Percentiles rank a stretch among this genome's conserved stretches.
phyloP scores from a whole-genome alignment of 2,329 filamentous ascomycete genomes.

The Pseudogymnoascus sp. region DNA sequence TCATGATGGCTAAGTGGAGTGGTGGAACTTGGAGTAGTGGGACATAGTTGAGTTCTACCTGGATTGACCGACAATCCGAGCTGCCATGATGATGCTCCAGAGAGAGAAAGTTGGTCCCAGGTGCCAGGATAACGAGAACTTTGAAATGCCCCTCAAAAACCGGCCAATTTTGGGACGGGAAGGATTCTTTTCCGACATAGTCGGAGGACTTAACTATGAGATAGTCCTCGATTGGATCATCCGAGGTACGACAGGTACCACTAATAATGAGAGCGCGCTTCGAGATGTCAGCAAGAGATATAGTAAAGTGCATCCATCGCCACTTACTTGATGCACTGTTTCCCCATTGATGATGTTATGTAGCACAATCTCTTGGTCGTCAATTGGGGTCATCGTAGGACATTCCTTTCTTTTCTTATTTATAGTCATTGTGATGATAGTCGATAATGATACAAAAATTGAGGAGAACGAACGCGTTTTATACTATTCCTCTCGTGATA shows the following conservation, averaged over 20 bases:
- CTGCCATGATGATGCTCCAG: conserved; percentile 58
- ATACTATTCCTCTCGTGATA: not conserved
- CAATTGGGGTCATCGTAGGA: not conserved
- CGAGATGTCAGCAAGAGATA: not conserved
- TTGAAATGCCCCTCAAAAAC: conserved; percentile 62
- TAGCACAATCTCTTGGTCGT: not conserved
- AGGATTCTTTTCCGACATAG: conserved; percentile 30
- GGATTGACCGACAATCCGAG: conserved; percentile 39
- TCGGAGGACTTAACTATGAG: conserved; percentile 22
- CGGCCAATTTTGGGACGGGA: conserved; percentile 59
- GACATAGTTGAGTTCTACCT: conserved; percentile 43
- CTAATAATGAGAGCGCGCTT: not conserved
- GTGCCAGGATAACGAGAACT: conserved; percentile 56
- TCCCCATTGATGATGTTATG: not conserved
- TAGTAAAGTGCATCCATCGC: not conserved
- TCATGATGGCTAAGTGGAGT: conserved; percentile 63
- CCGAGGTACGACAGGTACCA: not conserved
- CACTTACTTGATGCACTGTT: not conserved
- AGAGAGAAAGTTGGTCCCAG: conserved; percentile 57
- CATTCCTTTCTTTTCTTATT: not conserved
- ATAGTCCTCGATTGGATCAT: conserved; percentile 18
- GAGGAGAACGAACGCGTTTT: not conserved
- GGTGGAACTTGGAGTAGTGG: conserved; percentile 50
- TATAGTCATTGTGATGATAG: not conserved
- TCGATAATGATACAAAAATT: not conserved